Evolutionary conservation across 768 basidiomycete genomes (phyloP), one percentile per base, ranked within the genome.

Genomic region (Amanita pseudoporphyria): DNA sequence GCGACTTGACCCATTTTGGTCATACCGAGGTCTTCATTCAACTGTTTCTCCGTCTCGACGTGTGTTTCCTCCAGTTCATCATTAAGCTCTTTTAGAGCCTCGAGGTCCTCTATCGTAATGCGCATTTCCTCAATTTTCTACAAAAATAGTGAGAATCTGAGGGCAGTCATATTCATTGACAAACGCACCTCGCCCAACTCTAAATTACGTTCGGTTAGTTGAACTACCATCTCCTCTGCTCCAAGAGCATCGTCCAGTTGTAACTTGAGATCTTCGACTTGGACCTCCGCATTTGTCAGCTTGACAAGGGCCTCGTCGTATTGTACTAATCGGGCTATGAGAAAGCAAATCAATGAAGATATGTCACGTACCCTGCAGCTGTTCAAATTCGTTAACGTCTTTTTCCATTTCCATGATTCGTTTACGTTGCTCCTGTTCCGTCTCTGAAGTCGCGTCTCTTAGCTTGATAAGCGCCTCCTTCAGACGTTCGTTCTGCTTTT

Each of bases 121-220:
- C 91, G 79, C 87, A 97, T 94, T 66, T 97, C 93, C 62, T 98
- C 96, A 55, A 97, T 92, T 81, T 93, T 94, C 89, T 94, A 58
- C 4, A 19, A 32, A 28, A 42, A 21, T 14, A 19, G 41, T 53
- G 30, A 49, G 47, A 9, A 13, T 30, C 3, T 16, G 19, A 41
- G 41, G 9, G 16, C 19, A n/a, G 28, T 24, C 4, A 14, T 7
- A 32, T 9, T n/a, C 42, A 2, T 30, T 26, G 18, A 21, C 19
- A 24, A 4, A 56, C 67, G 47, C 56, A 90, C 91, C 75, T 97
- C 95, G 53, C 89, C 85, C 40, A 97, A 78, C 67, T 85, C 78
- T 16, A 97, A 74, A 60, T 96, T 98, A 3, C 94, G 81, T 58
- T 96, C 95, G 0, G 95, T 99, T 39, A 99, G 74, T 58, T 90